Evolutionary conservation across 805 yeast species (phyloP).

Genomic region (Yarrowia divulgata): DNA sequence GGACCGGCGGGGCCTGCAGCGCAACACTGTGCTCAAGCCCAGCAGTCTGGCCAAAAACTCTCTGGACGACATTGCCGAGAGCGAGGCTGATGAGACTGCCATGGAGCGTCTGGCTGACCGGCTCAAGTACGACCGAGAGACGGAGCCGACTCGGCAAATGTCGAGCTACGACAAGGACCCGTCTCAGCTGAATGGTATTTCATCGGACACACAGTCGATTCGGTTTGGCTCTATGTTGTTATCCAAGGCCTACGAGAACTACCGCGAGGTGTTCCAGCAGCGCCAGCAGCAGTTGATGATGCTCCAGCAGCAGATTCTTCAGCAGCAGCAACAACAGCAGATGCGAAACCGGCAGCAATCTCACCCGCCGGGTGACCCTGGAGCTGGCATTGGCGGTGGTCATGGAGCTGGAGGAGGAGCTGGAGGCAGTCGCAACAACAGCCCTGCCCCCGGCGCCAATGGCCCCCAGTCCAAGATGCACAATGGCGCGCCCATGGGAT

Average conservation of each 20-base stretch:
- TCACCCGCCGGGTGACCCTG: slow-evolving; percentile 31
- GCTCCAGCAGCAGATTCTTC: slow-evolving; percentile 52
- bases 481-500: slow-evolving; percentile 25
- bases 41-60: slow-evolving; percentile 33
- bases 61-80: slow-evolving; percentile 48
- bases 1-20: slow-evolving; percentile 70
- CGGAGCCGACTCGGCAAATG: slow-evolving; percentile 52
- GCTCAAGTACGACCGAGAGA: slow-evolving; percentile 73
- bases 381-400: slow-evolving; percentile 15
- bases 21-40: slow-evolving; percentile 40
- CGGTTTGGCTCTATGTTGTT: slow-evolving; percentile 91
- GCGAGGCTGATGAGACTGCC: slow-evolving; percentile 49
- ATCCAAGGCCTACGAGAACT: slow-evolving; percentile 81
- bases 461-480: slow-evolving; percentile 34
- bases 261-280: slow-evolving; percentile 75
- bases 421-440: slow-evolving; percentile 35
- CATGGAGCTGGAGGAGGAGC: slow-evolving; percentile 20
- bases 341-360: slow-evolving; percentile 35
- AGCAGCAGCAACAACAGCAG: slow-evolving; percentile 51
- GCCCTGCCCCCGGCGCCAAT: slow-evolving; percentile 28
- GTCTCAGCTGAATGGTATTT: slow-evolving; percentile 78
- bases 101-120: slow-evolving; percentile 60
- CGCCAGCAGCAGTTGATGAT: slow-evolving; percentile 63
- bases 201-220: slow-evolving; percentile 85
- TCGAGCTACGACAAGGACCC: slow-evolving; percentile 78